Base-by-base conservation (phyloP, 345 rosid genomes). In the Aquilaria yunnanensis region DNA sequence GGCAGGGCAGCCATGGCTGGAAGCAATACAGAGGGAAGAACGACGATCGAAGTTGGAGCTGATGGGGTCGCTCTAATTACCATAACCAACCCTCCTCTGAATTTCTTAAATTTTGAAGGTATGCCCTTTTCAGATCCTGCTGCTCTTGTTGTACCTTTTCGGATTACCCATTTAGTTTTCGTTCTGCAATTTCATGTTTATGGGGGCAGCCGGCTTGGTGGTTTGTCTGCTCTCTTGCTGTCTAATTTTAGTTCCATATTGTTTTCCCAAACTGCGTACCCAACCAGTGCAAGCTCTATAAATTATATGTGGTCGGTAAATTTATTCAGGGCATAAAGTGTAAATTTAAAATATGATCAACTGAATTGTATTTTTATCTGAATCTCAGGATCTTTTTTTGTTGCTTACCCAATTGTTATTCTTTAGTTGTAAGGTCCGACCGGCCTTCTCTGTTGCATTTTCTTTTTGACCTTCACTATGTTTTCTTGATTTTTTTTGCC, bases 11-110 rank as follows among this genome's bases (percentile, higher is more conserved):
- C 12, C 66, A 51, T n/a, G 43, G 75, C 74, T 84, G 80, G 64
- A 16, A 66, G 81, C 67, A 59, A 23, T 23, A 23, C 23, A 23
- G 23, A 76, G 59, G 88, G 97, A 62, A 84, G 72, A 78, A 83
- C 97, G 23, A 67, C 67, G 45, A 56, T 92, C 60, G 92, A 92
- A 52, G 97, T 92, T 6, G 97, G 97, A 56, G 74, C 76, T 70
- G 94, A 87, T 73, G 96, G 96, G 34, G 97, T 92, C 59, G 98
- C 98, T 63, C 57, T 92, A 72, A 80, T 92, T 63, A 90, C 97
- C 48, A 70, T 92, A 79, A 68, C 85, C 77, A 23, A 23, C 23
- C 23, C 23, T 23, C 23, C 23, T 23, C 23, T 23, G 23, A 23
- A 23, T 23, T 23, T 97, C 51, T 96, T 92, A 33, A 84, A 93